A percentile compares a stretch with the other conserved stretches of the same genome.
Conservation (phyloP, 345 rosid species). For the Viola odorata region DNA sequence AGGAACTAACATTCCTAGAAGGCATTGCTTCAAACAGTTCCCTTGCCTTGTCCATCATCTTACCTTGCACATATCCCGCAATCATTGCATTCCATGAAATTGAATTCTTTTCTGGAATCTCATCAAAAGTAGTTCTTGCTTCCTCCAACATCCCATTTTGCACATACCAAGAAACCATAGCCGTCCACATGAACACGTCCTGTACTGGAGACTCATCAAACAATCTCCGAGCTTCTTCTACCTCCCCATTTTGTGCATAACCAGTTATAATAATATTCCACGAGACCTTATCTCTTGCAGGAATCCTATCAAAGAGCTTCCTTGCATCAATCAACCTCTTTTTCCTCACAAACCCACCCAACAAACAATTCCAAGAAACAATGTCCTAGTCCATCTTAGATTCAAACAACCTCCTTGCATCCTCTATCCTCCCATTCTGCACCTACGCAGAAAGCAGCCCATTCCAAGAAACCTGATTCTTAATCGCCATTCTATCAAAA, state of each 20-base stretch:
- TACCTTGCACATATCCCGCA: constrained; percentile 56
- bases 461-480: constrained; percentile 54
- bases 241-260: constrained; percentile 48
- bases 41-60: constrained; percentile 50
- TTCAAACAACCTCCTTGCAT: constrained; percentile 44
- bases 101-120: constrained; percentile 51
- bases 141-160: constrained; percentile 52
- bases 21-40: constrained; percentile 59
- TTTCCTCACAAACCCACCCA: constrained; percentile 57
- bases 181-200: constrained; percentile 73
- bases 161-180: constrained; percentile 56
- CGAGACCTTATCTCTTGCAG: constrained; percentile 45
- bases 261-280: constrained; percentile 61
- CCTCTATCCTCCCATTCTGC: constrained; percentile 54
- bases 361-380: constrained; percentile 67
- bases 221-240: constrained; percentile 45
- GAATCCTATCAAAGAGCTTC: constrained; percentile 41
- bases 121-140: constrained; percentile 45
- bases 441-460: constrained; percentile 54
- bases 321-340: constrained; percentile 42
- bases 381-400: constrained; percentile 43
- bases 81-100: constrained; percentile 73
- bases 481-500: constrained; percentile 48
- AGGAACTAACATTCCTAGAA: constrained; percentile 40
- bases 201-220: constrained; percentile 44